phyloP scores from a whole-genome alignment of 768 basidiomycete genomes.

The Amanita phalloides region DNA sequence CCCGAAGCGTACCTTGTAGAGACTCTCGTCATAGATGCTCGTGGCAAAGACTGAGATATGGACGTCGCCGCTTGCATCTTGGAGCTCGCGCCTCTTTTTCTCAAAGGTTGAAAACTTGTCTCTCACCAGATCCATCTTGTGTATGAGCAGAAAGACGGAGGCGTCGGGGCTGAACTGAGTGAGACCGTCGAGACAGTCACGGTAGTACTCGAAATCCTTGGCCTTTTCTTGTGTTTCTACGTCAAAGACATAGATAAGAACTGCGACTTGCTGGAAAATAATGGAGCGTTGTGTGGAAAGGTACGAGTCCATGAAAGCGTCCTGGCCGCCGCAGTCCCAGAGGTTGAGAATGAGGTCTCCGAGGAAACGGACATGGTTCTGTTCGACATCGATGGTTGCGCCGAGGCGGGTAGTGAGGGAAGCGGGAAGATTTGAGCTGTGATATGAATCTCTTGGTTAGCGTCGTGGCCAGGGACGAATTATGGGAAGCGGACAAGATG shows the following conservation, averaged over 20 bases:
- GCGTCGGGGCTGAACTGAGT: conserved; percentile 73
- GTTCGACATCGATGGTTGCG: conserved; percentile 96
- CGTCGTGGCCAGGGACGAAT: conserved; percentile 5
- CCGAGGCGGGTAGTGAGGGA: conserved; percentile 85
- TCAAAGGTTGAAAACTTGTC: conserved; percentile 52
- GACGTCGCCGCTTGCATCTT: conserved; percentile 52
- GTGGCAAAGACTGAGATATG: conserved; percentile 77
- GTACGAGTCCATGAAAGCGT: conserved; percentile 96
- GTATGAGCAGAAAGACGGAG: conserved; percentile 80
- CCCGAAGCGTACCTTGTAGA: conserved; percentile 64
- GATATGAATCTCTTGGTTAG: background rate
- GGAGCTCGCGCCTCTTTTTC: conserved; percentile 64
- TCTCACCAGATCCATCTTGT: conserved; percentile 95
- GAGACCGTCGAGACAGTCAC: conserved; percentile 81
- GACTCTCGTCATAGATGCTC: conserved; percentile 93
- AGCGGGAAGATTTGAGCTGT: conserved; percentile 91
- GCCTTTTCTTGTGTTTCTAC: conserved; percentile 76
- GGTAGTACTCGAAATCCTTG: conserved; percentile 88
- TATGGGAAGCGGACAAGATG: conserved; percentile 69
- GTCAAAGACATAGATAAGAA: conserved; percentile 98
- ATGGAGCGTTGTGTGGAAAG: conserved; percentile 86
- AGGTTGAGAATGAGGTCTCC: conserved; percentile 93
- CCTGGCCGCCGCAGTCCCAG: conserved; percentile 99
- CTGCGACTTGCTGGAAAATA: conserved; percentile 93
- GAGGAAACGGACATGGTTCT: conserved; percentile 94